Base-by-base conservation (phyloP, 495 filamentous ascomycete genomes). In the Margaritispora aquatica region DNA sequence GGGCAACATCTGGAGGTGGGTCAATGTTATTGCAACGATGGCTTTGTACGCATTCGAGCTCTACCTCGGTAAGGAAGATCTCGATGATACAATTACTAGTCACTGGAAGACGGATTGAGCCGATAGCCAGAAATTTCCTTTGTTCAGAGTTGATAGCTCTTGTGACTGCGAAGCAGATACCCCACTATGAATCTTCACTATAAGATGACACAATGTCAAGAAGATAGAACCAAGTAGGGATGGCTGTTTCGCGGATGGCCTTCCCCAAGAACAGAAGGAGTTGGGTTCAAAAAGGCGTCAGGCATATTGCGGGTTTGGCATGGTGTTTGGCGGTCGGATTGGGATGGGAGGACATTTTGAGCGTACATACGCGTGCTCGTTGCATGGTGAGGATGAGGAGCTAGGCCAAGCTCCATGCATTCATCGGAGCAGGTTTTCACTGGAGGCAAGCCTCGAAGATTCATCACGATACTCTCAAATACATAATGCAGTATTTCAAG, bases 41-140 rank as follows among this genome's bases (percentile, higher is more conserved):
- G 81, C 80, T 7, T 69, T 97, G 22, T 98, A 97, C 69, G 87
- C 90, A 1, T 75, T 97, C 47, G 93, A 97, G 73, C 72, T 97
- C 27, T 89, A 88, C 64, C 77, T 97, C 1, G 88, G 90, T 0
- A 86, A 88, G 48, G 84, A 90, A 49, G 85, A 92, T 61, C 75
- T 86, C 27, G 88, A 87, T 67, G 83, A 80, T 38, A 80, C 79
- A 47, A 71, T 88, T 59, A 84, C 84, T 1, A 83, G 80, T 29
- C 93, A 97, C 69, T 97, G 93, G 91, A 98, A 97, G 74, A 82
- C 84, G 19, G 94, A 98, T 71, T 97, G 58, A 66, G 34, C 22
- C 2, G 31, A 56, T 31, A 47, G 36, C 34, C 13, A 38, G 20
- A 15, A 26, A 54, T 57, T 54, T 64, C 49, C 27, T 57, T 53